phyloP scores from a whole-genome alignment of 2,329 filamentous ascomycete genomes.

The Trichoderma afroharzianum region DNA sequence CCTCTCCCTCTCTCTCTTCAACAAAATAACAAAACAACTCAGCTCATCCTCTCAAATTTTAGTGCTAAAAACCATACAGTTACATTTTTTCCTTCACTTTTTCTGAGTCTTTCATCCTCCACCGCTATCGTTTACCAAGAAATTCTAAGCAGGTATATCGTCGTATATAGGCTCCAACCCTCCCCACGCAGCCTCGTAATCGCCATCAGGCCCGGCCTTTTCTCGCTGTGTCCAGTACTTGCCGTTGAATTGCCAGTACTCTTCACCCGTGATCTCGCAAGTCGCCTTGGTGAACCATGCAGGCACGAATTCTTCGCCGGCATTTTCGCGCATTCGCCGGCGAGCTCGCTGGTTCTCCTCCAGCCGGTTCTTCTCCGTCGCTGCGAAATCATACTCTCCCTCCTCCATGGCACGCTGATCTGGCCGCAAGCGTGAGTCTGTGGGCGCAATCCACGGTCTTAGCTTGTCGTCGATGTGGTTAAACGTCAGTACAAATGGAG shows the following conservation, averaged over 20 bases:
- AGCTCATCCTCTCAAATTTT: neutral
- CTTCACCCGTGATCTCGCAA: constrained; percentile 78
- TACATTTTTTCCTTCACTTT: neutral
- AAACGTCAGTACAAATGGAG: constrained; percentile 89
- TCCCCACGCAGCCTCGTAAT: constrained; percentile 59
- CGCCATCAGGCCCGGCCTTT: constrained; percentile 58
- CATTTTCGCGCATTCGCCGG: constrained; percentile 67
- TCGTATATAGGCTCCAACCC: constrained; percentile 73
- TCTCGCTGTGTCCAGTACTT: constrained; percentile 81
- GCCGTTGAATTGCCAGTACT: constrained; percentile 85
- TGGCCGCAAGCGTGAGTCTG: constrained; percentile 86
- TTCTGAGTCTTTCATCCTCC: neutral
- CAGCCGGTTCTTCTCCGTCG: constrained; percentile 87
- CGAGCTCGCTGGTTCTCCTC: constrained; percentile 86
- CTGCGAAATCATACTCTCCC: constrained; percentile 91
- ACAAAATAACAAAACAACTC: neutral
- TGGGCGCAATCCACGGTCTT: constrained; percentile 74
- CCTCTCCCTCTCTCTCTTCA: neutral
- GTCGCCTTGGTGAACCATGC: constrained; percentile 76
- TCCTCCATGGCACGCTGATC: constrained; percentile 99
- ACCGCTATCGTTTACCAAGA: neutral
- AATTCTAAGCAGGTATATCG: constrained; percentile 21
- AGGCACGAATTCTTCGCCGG: constrained; percentile 76
- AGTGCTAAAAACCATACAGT: neutral
- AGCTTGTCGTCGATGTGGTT: constrained; percentile 90